These are phyloP conservation scores for Rubia tinctorum DNA, from an alignment of 305 asterid genomes.

Conservation along the genomic window DNA sequence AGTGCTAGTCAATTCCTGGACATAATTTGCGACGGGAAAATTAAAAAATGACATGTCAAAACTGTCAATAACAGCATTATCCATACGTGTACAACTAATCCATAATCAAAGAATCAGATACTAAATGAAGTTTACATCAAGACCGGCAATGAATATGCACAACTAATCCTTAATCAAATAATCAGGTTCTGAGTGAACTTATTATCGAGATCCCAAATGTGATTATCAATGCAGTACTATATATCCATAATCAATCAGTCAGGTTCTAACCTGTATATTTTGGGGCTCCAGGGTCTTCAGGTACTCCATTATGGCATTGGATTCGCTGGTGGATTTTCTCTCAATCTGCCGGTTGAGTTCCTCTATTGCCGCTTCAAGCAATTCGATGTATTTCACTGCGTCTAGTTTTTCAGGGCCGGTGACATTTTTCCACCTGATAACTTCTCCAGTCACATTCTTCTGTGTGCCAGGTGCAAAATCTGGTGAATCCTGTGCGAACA, in stretches of 20 bases:
- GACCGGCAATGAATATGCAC: constrained; percentile 9
- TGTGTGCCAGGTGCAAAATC: constrained; percentile 95
- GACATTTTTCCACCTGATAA: constrained; percentile 87
- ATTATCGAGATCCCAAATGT: not conserved
- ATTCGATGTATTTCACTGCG: constrained; percentile 91
- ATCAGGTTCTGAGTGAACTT: constrained; percentile 14
- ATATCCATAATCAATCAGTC: constrained; percentile 1
- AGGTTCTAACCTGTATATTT: constrained; percentile 69
- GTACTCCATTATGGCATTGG: constrained; percentile 82
- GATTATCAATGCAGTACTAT: not conserved
- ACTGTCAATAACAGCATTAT: not conserved
- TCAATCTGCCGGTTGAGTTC: constrained; percentile 86
- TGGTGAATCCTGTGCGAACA: constrained; percentile 55
- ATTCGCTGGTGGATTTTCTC: constrained; percentile 63
- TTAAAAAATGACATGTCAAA: not conserved
- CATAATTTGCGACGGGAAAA: not conserved
- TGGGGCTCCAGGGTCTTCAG: constrained; percentile 93
- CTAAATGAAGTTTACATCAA: constrained; percentile 7
- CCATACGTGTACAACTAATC: constrained; percentile 13
- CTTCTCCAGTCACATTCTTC: constrained; percentile 92
- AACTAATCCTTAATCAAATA: constrained; percentile 7
- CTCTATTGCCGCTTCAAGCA: constrained; percentile 93
- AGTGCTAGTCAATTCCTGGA: constrained; percentile 79
- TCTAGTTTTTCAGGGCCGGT: constrained; percentile 88
- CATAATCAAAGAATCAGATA: constrained; percentile 8